Conservation (phyloP, 2,329 filamentous ascomycete genomes). For the Ophiognomonia clavigignenti-juglandacearum region DNA sequence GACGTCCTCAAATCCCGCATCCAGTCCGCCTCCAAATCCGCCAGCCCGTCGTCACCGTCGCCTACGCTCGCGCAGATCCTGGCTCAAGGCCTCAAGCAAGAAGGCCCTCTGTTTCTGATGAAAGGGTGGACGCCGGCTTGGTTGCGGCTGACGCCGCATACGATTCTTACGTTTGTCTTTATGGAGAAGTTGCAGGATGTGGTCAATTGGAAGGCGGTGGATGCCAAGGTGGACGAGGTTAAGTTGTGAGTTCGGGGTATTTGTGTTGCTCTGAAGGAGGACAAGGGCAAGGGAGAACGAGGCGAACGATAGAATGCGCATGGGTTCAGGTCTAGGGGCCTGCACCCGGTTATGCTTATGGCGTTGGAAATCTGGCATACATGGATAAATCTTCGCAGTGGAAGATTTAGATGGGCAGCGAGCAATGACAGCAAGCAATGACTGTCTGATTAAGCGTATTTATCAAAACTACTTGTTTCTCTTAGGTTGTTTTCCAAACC, state of each 20-base stretch:
- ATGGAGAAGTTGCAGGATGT: constrained; percentile 39
- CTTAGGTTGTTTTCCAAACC: too few relatives aligned
- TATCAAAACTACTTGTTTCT: too few relatives aligned
- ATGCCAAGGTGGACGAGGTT: constrained; percentile 3
- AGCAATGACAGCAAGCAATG: background rate
- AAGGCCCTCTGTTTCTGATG: constrained; percentile 38
- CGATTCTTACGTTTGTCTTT: constrained; percentile 41
- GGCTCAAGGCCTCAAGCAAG: constrained; percentile 28
- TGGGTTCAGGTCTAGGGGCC: too few relatives aligned
- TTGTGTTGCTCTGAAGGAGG: background rate
- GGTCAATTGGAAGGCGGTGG: constrained; percentile 8
- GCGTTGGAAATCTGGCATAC: background rate
- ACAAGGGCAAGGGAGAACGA: too few relatives aligned
- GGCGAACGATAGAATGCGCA: too few relatives aligned
- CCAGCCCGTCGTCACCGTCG: too few relatives aligned
- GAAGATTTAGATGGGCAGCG: background rate
- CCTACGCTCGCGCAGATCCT: constrained; percentile 31
- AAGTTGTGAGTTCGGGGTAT: constrained; percentile 12
- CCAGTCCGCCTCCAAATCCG: constrained; percentile 26
- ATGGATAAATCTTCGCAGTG: background rate
- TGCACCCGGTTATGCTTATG: background rate
- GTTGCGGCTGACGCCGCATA: constrained; percentile 38
- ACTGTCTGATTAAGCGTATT: background rate
- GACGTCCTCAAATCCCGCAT: constrained; percentile 40
- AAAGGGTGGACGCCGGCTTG: constrained; percentile 42